Base-by-base conservation (phyloP, 306 rosid genomes). In the Acmispon strigosus region DNA sequence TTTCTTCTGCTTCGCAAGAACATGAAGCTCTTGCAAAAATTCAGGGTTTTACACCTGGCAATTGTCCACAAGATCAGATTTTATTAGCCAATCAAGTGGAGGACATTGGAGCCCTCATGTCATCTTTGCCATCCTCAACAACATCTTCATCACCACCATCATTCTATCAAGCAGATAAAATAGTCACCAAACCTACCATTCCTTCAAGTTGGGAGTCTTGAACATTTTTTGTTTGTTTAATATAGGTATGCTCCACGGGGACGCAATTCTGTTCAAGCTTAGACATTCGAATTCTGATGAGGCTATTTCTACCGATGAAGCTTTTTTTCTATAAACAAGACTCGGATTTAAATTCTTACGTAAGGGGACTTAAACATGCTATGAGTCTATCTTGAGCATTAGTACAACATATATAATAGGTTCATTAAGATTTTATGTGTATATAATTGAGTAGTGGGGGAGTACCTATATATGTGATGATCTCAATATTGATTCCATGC, bases 61-160 rank as follows among this genome's bases (percentile, higher is more conserved):
- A 65, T 44, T 45, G 10, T 50, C 67, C 85, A 13, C 79, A 68
- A 56, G 72, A 86, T 78, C 72, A 75, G 58, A 0, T 32, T 32
- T 5, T 32, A 32, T 0, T 6, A 19, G 36, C 66, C 19, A 79
- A 81, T 73, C 90, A 86, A 71, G 53, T 82, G 86, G 91, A 88
- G 68, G 77, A 63, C 62, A 77, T 76, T 52, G 90, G 84, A 45
- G 66, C 77, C 15, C 55, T 90, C 64, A 63, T 82, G 59, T 68
- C 89, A 32, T 78, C 88, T 0, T 59, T 84, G 66, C 82, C 86
- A 29, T 59, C 86, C 4, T 64, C 81, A 52, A 20, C 80, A 12
- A 36, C n/a, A n/a, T n/a, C 83, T 19, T 68, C 76, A 20, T 29
- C 76, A 29, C 13, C 54, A 37, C 22, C 14, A 39, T 72, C 83